phyloP scores from a whole-genome alignment of 345 rosid genomes.

The Bretschneidera sinensis region DNA sequence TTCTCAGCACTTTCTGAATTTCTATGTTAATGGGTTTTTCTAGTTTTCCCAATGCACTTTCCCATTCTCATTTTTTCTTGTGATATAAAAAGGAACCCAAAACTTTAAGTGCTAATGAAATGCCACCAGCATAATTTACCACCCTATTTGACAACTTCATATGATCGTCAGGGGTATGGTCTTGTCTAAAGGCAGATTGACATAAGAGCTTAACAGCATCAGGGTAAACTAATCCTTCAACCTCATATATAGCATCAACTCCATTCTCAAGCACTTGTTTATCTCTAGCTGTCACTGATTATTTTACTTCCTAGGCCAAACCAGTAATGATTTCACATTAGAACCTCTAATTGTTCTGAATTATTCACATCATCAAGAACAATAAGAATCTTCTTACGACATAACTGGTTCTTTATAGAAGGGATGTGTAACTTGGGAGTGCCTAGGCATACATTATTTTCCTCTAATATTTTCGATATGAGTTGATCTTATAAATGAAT shows the following conservation, averaged over 20 bases:
- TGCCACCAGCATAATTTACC: conserved; percentile 28
- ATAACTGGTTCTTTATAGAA: conserved; percentile 1
- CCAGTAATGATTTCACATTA: conserved; percentile 20
- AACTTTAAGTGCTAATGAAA: conserved; percentile 40
- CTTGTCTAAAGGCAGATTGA: conserved; percentile 15
- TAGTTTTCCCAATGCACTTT: conserved; percentile 19
- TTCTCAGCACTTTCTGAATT: conserved; percentile 21
- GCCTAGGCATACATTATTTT: not conserved
- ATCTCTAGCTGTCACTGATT: conserved; percentile 32
- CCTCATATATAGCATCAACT: not conserved
- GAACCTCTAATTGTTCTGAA: conserved; percentile 11
- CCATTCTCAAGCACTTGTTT: conserved; percentile 13
- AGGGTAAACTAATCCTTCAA: conserved; percentile 10
- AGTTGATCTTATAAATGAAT: not conserved
- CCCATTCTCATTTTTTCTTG: conserved; percentile 19
- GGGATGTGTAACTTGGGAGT: not conserved
- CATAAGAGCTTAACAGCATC: conserved; percentile 31
- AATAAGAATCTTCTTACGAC: conserved; percentile 24
- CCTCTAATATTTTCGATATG: not conserved
- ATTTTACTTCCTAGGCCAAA: conserved; percentile 28
- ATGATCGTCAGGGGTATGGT: conserved; percentile 9
- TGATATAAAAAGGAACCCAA: conserved; percentile 26
- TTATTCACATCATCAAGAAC: conserved; percentile 35
- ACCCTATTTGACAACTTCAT: conserved; percentile 19
- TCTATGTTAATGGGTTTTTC: conserved; percentile 19